Conservation (phyloP, 768 basidiomycete species). For the Dendrothele bispora region DNA sequence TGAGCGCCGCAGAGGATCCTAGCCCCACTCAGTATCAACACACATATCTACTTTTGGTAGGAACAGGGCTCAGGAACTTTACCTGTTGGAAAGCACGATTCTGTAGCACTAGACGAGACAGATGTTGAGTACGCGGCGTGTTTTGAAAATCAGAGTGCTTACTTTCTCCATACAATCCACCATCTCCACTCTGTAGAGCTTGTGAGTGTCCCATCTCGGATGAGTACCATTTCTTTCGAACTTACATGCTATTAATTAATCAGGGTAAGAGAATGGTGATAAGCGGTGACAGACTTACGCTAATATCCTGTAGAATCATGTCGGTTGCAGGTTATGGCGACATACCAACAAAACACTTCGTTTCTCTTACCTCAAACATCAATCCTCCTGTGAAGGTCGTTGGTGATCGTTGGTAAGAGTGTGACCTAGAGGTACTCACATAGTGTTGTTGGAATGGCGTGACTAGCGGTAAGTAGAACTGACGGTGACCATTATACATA, state of each 20-base stretch:
- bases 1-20: slow-evolving; percentile 48
- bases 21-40: slow-evolving; percentile 48
- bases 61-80: slow-evolving; percentile 44
- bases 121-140: too few species aligned
- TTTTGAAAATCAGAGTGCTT: too few species aligned
- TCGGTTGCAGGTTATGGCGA: too few species aligned
- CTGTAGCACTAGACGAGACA: slow-evolving; percentile 55
- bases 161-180: slow-evolving; percentile 69
- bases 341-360: neutral
- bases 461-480: slow-evolving; percentile 53
- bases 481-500: too few species aligned
- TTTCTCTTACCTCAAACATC: slow-evolving; percentile 55
- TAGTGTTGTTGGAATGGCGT: slow-evolving; percentile 50
- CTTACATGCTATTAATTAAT: slow-evolving; percentile 35
- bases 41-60: neutral
- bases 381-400: too few species aligned
- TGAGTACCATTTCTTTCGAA: too few species aligned
- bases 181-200: slow-evolving; percentile 72
- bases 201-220: neutral
- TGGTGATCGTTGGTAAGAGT: neutral
- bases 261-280: neutral
- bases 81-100: slow-evolving; percentile 72
- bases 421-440: slow-evolving; percentile 36
- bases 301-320: slow-evolving; percentile 66
- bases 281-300: slow-evolving; percentile 38